Evolutionary conservation across 257 asterid genomes (phyloP).

Genomic region (Jaltomata sinuosa): DNA sequence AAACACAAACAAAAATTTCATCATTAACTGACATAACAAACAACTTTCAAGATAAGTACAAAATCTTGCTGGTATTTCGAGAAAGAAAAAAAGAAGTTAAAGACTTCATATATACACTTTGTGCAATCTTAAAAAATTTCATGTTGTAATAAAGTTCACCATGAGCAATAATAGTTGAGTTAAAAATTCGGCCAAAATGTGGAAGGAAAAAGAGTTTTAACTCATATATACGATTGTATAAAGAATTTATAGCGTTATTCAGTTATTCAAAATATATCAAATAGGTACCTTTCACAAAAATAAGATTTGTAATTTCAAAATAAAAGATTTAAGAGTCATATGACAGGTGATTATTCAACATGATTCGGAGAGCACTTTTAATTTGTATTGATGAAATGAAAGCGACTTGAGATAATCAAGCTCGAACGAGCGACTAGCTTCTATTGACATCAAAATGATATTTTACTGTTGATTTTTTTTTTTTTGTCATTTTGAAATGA

Average conservation of each 20-base stretch:
- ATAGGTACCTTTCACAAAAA: neutral
- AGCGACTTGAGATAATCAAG: neutral
- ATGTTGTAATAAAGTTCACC: neutral
- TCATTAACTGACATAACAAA: neutral
- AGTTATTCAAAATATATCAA: neutral
- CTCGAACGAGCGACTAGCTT: accelerated
- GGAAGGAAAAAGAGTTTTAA: neutral
- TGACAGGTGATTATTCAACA: neutral
- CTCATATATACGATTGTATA: neutral
- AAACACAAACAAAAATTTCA: neutral
- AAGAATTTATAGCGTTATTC: neutral
- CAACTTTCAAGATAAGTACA: neutral
- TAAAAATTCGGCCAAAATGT: neutral
- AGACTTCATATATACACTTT: neutral
- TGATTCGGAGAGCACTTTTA: too few species aligned
- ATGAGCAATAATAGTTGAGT: neutral
- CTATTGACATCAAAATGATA: neutral
- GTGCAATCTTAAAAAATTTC: neutral
- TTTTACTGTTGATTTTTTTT: neutral
- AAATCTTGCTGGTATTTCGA: neutral
- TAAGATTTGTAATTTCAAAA: neutral
- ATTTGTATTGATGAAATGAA: too few species aligned
- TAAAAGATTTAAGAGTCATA: neutral
- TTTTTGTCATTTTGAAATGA: neutral
- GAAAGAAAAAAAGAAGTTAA: neutral